phyloP scores from a whole-genome alignment of 179 eudicot genomes.

The Beta corolliflora region DNA sequence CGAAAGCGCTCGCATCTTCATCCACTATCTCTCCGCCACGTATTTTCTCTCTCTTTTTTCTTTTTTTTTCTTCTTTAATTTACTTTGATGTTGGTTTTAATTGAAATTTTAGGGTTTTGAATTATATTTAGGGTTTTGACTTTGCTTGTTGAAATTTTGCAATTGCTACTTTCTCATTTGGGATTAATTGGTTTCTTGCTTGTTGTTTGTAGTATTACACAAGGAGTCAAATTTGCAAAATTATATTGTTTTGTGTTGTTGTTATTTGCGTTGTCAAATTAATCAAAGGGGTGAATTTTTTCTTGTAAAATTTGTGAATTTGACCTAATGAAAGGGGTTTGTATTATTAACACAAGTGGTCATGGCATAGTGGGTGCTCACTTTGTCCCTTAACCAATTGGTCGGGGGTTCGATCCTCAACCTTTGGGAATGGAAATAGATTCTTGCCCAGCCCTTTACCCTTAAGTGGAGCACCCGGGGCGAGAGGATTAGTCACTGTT shows the following conservation, averaged over 20 bases:
- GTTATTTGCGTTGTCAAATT: neutral
- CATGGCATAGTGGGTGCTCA: no score
- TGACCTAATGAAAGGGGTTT: neutral
- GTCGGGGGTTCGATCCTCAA: no score
- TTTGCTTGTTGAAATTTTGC: neutral
- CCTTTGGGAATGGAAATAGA: no score
- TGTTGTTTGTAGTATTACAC: neutral
- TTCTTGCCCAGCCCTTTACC: no score
- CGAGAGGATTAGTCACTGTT: no score
- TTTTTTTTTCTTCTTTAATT: conserved; percentile 64
- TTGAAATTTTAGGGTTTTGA: conserved; percentile 2
- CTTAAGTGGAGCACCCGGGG: no score
- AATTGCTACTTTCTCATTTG: neutral
- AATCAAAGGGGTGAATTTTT: neutral
- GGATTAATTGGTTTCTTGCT: neutral
- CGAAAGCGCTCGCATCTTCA: conserved; percentile 65
- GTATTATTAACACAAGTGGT: no score
- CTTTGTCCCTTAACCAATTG: no score
- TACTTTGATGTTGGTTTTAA: conserved; percentile 12
- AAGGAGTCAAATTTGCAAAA: neutral
- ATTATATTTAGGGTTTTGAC: neutral
- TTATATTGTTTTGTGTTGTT: neutral
- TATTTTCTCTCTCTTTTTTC: conserved; percentile 31
- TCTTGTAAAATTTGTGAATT: neutral
- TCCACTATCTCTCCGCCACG: conserved; percentile 94